Evolutionary conservation across 2,329 filamentous ascomycete genomes (phyloP).

Genomic region (Spiromastix sp.): DNA sequence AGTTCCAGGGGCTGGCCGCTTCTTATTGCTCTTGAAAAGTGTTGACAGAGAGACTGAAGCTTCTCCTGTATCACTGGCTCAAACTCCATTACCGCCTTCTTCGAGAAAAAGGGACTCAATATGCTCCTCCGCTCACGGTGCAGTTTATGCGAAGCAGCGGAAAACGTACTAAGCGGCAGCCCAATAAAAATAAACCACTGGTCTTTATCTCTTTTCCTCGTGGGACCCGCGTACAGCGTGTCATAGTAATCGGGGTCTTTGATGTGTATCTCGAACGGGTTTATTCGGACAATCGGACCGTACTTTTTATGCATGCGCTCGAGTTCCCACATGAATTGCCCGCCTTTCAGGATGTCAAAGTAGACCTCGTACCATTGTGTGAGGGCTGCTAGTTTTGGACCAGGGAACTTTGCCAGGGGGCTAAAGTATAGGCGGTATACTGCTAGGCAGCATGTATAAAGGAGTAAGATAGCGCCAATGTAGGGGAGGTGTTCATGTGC

Average conservation of each 20-base stretch:
- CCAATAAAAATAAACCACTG: conserved; percentile 16
- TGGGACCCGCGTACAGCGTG: conserved; percentile 12
- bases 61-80: not conserved
- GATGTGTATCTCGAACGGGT: conserved; percentile 14
- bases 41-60: conserved; percentile 13
- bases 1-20: conserved; percentile 14
- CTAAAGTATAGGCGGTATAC: conserved; percentile 22
- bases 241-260: conserved; percentile 13
- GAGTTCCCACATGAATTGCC: too few species aligned
- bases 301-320: not conserved
- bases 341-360: too few species aligned
- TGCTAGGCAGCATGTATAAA: too few species aligned
- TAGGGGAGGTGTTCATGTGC: too few species aligned
- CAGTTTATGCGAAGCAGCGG: conserved; percentile 13
- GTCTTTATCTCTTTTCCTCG: conserved; percentile 13
- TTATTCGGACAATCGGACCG: conserved; percentile 15
- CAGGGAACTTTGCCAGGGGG: conserved; percentile 22
- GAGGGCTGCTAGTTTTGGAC: conserved; percentile 17
- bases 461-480: too few species aligned
- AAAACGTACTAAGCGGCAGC: conserved; percentile 17
- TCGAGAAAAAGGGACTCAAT: conserved; percentile 15
- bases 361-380: conserved; percentile 9
- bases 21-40: conserved; percentile 13
- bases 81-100: not conserved
- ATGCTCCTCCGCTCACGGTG: conserved; percentile 17